Evolutionary conservation across 2,329 filamentous ascomycete genomes (phyloP).

Genomic region (Arachnomyces sp.): DNA sequence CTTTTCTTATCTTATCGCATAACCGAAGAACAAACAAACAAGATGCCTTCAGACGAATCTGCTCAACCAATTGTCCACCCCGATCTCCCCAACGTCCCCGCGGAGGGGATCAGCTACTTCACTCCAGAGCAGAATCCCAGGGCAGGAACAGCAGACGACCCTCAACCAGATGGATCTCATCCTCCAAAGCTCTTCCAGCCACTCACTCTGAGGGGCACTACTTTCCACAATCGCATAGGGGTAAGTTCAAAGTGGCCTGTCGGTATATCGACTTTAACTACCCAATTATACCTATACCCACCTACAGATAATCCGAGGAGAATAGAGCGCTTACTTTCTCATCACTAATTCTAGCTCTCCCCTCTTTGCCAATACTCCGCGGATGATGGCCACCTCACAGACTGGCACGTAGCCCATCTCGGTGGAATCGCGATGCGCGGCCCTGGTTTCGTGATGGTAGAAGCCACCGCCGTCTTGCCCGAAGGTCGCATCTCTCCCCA

Average conservation of each 20-base stretch:
- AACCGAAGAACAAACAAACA: too few relatives aligned
- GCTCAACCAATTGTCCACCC: too few relatives aligned
- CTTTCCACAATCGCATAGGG: constrained; percentile 61
- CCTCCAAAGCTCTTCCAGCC: constrained; percentile 53
- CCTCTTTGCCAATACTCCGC: constrained; percentile 63
- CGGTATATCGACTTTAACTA: background rate
- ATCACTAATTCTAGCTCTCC: constrained; percentile 39
- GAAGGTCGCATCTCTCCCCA: constrained; percentile 75
- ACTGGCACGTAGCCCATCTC: constrained; percentile 72
- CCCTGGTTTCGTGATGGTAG: constrained; percentile 62
- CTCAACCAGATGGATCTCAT: constrained; percentile 32
- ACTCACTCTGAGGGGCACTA: constrained; percentile 51
- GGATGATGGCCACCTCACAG: constrained; percentile 63
- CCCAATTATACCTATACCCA: background rate
- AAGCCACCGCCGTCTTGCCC: constrained; percentile 67
- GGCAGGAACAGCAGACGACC: constrained; percentile 31
- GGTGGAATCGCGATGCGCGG: constrained; percentile 61
- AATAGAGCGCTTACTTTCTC: background rate
- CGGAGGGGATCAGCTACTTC: constrained; percentile 23
- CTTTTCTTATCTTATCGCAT: too few relatives aligned
- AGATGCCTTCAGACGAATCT: too few relatives aligned
- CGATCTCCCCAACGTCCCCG: too few relatives aligned
- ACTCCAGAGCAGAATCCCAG: constrained; percentile 30
- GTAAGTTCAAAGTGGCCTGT: constrained; percentile 20
- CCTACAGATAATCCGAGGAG: background rate